Evolutionary conservation across 257 asterid species (phyloP).

Genomic region (Primulina huaijiensis): DNA sequence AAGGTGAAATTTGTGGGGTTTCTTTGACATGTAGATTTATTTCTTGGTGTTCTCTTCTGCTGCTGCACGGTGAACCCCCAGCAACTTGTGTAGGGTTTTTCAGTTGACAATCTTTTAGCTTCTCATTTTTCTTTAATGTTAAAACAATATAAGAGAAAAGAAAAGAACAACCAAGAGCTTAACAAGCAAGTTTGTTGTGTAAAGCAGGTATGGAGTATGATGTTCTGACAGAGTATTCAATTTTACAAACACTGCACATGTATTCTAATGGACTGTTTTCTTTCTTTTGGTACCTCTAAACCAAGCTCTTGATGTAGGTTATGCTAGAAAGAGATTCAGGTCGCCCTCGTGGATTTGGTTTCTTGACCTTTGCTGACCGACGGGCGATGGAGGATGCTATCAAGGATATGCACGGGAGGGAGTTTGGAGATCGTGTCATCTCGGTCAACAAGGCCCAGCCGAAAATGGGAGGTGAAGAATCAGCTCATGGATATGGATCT

Average conservation of each 20-base stretch:
- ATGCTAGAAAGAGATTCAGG: conserved; percentile 97
- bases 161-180: background rate
- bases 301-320: conserved; percentile 39
- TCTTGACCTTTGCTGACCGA: conserved; percentile 87
- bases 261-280: background rate
- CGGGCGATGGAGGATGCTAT: conserved; percentile 94
- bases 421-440: conserved; percentile 78
- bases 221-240: background rate
- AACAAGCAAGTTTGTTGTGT: background rate
- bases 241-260: background rate
- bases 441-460: conserved; percentile 98
- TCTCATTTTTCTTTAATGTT: background rate
- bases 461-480: conserved; percentile 69
- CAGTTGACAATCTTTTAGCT: background rate
- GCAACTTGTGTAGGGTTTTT: background rate
- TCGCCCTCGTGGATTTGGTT: conserved; percentile 99
- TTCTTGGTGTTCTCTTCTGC: background rate
- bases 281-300: conserved; percentile 2
- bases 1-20: background rate
- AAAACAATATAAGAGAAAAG: background rate
- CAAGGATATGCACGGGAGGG: conserved; percentile 92
- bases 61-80: background rate
- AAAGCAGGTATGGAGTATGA: conserved; percentile 1
- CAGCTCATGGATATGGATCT: conserved; percentile 66
- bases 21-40: background rate